Percentiles rank a stretch among this genome's conserved stretches.
These are phyloP conservation scores for Cenchrus americanus DNA, from an alignment of 176 grass and related monocot genomes.

Conservation along the genomic window DNA sequence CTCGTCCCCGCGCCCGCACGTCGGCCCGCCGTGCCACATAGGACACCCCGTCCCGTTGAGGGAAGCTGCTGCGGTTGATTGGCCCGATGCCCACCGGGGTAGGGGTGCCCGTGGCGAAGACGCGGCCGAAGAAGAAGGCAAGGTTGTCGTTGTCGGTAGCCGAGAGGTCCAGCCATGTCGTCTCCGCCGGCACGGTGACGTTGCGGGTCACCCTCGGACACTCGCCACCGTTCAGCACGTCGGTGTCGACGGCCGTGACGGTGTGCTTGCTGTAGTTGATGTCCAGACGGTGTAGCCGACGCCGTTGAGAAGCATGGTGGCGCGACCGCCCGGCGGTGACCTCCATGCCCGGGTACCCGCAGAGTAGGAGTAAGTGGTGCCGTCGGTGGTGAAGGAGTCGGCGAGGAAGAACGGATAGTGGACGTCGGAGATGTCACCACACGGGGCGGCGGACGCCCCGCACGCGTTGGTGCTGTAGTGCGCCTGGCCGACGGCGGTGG, in stretches of 20 bases:
- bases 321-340: slow-evolving; percentile 19
- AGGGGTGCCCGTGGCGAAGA: no score
- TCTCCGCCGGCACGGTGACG: slow-evolving; percentile 7
- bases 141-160: slow-evolving; percentile 18
- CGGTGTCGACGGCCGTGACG: slow-evolving; percentile 33
- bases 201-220: slow-evolving; percentile 46
- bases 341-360: slow-evolving; percentile 55
- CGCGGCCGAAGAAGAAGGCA: slow-evolving; percentile 49
- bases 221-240: background rate
- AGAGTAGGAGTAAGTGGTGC: slow-evolving; percentile 5
- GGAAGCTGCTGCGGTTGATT: slow-evolving; percentile 22
- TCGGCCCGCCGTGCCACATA: background rate
- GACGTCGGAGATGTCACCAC: background rate
- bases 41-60: background rate
- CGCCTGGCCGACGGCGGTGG: background rate
- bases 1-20: no score
- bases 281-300: slow-evolving; percentile 20
- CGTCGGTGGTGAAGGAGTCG: background rate
- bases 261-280: slow-evolving; percentile 46
- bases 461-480: background rate
- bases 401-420: slow-evolving; percentile 41
- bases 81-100: accelerated
- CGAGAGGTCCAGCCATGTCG: slow-evolving; percentile 33
- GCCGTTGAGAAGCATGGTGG: slow-evolving; percentile 9
- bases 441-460: background rate